Base-by-base conservation (phyloP, 1,284 basidiomycete genomes). In the Sanghuangporus baumii region DNA sequence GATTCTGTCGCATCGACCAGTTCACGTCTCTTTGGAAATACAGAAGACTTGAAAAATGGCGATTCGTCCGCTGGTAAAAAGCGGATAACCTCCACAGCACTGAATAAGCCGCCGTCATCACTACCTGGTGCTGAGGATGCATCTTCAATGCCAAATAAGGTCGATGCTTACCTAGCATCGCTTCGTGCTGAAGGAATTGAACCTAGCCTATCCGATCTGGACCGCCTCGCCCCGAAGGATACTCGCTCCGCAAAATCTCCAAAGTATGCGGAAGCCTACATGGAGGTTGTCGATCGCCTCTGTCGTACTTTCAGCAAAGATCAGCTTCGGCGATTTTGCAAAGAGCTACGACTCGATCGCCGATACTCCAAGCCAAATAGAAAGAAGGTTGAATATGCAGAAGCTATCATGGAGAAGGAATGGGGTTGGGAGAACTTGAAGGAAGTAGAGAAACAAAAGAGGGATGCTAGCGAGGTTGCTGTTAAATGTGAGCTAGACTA, bases 341-440 rank as follows among this genome's bases (percentile, higher is more conserved):
- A 76, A 52, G 67, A 83, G 55, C 83, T 84, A 66, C 74, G 74
- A 31, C 68, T 84, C 31, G 71, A 72, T 47, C 65, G 68, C 46
- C 74, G 71, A 55, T 74, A 68, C 61, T 71, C 71, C 9, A 68
- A 71, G 61, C 65, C 69, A 1, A 71, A 69, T 6, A 70, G 72
- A 61, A 75, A 70, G 48, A 85, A 88, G 72, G 67, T 71, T 36
- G 73, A 81, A 23, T 81, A 77, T 68, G 85, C 81, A 20, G 78
- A 80, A 61, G 74, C 77, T 2, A 86, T 91, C 65, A 77, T 91
- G 41, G 85, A 88, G 70, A 74, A 79, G 61, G 72, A 77, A 60
- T 91, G 89, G 89, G 75, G 76, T 26, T 89, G 86, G 87, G 84
- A 86, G 14, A 82, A 83, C 41, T 70, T 87, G 64, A 74, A 76